A percentile compares a stretch with the other conserved stretches of the same genome.
These are phyloP conservation scores for Trichoderma atroviride DNA, from an alignment of 2,329 filamentous ascomycete genomes.

Conservation along the genomic window DNA sequence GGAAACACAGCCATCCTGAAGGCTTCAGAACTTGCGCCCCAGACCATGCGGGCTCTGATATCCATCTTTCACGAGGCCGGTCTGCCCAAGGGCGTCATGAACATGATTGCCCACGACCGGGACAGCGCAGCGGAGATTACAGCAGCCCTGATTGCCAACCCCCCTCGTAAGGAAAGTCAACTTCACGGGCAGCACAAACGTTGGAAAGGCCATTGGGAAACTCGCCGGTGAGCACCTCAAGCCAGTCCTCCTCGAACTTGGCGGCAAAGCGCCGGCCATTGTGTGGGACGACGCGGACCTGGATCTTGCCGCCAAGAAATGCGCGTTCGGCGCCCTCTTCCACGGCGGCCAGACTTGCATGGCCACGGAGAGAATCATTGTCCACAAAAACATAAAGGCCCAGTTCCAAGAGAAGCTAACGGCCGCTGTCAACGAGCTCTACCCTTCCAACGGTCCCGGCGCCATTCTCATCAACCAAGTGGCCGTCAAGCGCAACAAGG, in stretches of 20 bases:
- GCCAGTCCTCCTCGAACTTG: constrained; percentile 78
- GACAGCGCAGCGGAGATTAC: constrained; percentile 70
- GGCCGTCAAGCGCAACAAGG: constrained; percentile 66
- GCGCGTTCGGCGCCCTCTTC: constrained; percentile 70
- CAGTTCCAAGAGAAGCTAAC: constrained; percentile 52
- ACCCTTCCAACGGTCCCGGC: constrained; percentile 60
- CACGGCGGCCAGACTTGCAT: constrained; percentile 84
- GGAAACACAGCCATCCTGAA: constrained; percentile 80
- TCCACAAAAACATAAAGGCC: constrained; percentile 52
- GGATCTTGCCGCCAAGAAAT: constrained; percentile 68
- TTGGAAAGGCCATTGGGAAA: constrained; percentile 72
- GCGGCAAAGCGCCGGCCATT: constrained; percentile 79
- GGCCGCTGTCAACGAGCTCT: constrained; percentile 46
- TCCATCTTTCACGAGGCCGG: constrained; percentile 72
- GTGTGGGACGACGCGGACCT: constrained; percentile 81
- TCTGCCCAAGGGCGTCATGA: constrained; percentile 73
- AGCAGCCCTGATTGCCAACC: constrained; percentile 66
- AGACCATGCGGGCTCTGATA: constrained; percentile 63
- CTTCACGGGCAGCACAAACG: constrained; percentile 77
- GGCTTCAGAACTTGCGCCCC: constrained; percentile 68
- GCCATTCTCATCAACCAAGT: constrained; percentile 71
- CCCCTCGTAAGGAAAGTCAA: constrained; percentile 76
- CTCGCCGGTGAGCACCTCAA: constrained; percentile 75
- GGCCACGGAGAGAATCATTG: constrained; percentile 74
- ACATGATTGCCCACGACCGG: constrained; percentile 68